Conservation (phyloP, 169 alveolate species). For the Plasmodium relictum region DNA sequence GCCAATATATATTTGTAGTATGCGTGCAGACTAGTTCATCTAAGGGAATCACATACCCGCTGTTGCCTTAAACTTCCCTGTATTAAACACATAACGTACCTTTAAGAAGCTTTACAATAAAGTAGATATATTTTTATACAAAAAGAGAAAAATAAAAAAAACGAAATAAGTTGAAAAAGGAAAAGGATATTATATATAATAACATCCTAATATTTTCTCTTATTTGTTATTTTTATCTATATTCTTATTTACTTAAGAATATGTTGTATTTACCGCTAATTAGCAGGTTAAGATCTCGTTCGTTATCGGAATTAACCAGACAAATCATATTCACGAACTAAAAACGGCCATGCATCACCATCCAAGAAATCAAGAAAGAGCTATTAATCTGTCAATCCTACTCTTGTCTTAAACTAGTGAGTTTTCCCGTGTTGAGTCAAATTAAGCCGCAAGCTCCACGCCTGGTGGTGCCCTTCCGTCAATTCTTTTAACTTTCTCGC, state of each 20-base stretch:
- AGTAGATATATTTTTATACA: slow-evolving; percentile 32
- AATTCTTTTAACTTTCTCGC: slow-evolving; percentile 95
- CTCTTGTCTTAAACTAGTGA: slow-evolving; percentile 93
- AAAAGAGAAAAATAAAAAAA: slow-evolving; percentile 1
- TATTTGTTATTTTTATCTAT: slow-evolving; percentile 3
- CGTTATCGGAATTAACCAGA: slow-evolving; percentile 90
- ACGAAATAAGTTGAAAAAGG: neutral
- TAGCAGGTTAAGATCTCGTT: slow-evolving; percentile 96
- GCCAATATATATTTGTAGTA: too few species aligned
- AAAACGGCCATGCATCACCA: slow-evolving; percentile 95
- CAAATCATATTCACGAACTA: slow-evolving; percentile 88
- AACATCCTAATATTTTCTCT: slow-evolving; percentile 10
- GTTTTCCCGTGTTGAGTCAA: slow-evolving; percentile 94
- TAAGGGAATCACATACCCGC: slow-evolving; percentile 95
- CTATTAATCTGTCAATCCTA: slow-evolving; percentile 93
- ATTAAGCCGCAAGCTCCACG: slow-evolving; percentile 95
- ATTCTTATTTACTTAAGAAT: slow-evolving; percentile 7
- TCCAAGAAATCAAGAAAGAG: slow-evolving; percentile 92
- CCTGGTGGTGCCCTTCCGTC: slow-evolving; percentile 96
- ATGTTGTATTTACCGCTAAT: slow-evolving; percentile 82
- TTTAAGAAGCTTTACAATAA: slow-evolving; percentile 87
- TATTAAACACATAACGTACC: slow-evolving; percentile 91
- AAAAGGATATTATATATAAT: slow-evolving; percentile 5
- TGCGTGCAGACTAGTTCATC: slow-evolving; percentile 94
- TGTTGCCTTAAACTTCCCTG: slow-evolving; percentile 94